A percentile compares a stretch with the other conserved stretches of the same genome.
Conservation (phyloP, 371 early-diverging fungal genomes). For the Lichtheimia corymbifera region DNA sequence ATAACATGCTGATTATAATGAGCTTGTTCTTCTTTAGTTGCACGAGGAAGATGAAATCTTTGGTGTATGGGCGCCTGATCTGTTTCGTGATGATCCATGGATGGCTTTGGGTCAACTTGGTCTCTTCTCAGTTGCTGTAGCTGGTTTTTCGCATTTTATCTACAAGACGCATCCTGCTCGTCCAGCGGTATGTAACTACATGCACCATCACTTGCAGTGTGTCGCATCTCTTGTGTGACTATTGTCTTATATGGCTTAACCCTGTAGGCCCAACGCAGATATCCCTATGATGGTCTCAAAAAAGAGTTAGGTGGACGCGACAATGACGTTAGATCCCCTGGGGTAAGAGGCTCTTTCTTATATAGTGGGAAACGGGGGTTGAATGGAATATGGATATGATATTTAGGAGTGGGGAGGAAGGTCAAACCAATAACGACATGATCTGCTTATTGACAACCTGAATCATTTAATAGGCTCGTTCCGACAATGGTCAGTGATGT, state of each 20-base stretch:
- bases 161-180: conserved; percentile 47
- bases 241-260: too few relatives aligned
- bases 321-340: conserved; percentile 43
- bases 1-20: not conserved
- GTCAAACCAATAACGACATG: not conserved
- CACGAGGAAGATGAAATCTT: conserved; percentile 66
- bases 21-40: conserved; percentile 35
- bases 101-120: conserved; percentile 56
- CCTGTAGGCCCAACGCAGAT: conserved; percentile 42
- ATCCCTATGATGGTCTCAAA: conserved; percentile 52
- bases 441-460: conserved; percentile 3
- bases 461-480: not conserved
- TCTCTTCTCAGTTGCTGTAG: conserved; percentile 34
- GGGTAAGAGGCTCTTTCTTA: conserved; percentile 32
- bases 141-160: conserved; percentile 49
- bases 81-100: conserved; percentile 55
- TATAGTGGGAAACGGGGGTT: not conserved
- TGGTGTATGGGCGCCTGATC: conserved; percentile 68
- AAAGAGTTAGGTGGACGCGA: conserved; percentile 51
- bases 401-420: not conserved
- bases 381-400: too few relatives aligned
- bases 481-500: not conserved
- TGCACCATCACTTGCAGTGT: not conserved
- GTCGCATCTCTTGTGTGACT: not conserved
- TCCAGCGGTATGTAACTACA: conserved; percentile 37